Evolutionary conservation across 345 rosid species (phyloP), one percentile per base, ranked within the genome.

Genomic region (Citropsis articulata): DNA sequence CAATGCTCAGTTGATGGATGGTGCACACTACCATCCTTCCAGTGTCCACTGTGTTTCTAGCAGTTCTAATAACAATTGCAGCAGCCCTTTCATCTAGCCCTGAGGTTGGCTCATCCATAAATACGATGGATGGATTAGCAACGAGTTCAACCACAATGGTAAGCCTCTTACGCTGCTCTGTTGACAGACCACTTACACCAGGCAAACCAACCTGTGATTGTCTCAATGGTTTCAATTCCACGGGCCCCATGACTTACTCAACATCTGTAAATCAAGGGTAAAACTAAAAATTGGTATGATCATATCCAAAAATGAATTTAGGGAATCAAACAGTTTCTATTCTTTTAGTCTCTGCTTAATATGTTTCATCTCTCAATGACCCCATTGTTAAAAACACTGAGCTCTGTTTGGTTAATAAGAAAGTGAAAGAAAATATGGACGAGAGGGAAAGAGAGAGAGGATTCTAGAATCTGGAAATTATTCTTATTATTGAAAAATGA

Each of bases 21-120:
- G 87, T 87, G 88, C 90, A 87, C 1, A 87, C 87, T 0, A 87
- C 87, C 5, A 85, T 87, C 77, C 88, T 83, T 79, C 88, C 87
- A 0, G 86, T 87, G 76, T 87, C 90, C 62, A 87, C 88, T 0
- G 84, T 85, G 77, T 86, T 86, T 76, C 86, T 81, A 12, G 84
- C 87, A 22, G 89, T 80, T 83, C 91, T 86, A 88, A 88, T 83
- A 13, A 84, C 91, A 71, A 86, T 86, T n/a, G 91, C 89, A 18
- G 91, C 91, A 30, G 89, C 88, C 80, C 91, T 81, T 10, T 87
- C 89, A 79, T 88, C 91, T 40, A 88, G 77, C 33, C 91, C 89
- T 0, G 88, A 85, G 5, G 90, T 87, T 40, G 90, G 87, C 80
- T 87, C 90, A 28, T 87, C 90, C 87, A 87, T 80, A 77, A 85